Percentiles rank a stretch among this genome's conserved stretches.
Conservation (phyloP, 1,139 yeast genomes). For the Pichia kudriavzevii region DNA sequence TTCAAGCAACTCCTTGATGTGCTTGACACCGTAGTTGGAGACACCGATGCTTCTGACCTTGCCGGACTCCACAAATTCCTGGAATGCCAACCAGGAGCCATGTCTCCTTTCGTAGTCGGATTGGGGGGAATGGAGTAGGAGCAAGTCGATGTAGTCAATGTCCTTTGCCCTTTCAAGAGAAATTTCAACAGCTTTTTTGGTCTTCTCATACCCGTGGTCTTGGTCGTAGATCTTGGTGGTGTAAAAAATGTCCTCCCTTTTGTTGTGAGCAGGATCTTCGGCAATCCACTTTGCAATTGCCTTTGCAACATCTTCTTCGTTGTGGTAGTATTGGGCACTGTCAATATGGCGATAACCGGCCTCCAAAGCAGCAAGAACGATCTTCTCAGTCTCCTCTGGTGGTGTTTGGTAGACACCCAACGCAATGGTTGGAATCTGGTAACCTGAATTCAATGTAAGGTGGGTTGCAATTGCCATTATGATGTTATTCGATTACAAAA, state of each 20-base stretch:
- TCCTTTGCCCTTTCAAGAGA: conserved; percentile 34
- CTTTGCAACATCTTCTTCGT: conserved; percentile 45
- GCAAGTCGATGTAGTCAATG: conserved; percentile 36
- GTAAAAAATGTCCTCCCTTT: conserved; percentile 28
- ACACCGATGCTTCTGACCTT: conserved; percentile 35
- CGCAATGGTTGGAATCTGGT: conserved; percentile 47
- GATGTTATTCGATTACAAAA: too few relatives aligned
- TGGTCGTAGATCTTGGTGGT: conserved; percentile 33
- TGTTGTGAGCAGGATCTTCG: conserved; percentile 35
- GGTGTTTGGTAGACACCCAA: conserved; percentile 50
- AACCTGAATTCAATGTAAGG: conserved; percentile 4
- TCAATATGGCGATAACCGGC: conserved; percentile 68
- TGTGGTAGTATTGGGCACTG: conserved; percentile 50
- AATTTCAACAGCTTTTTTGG: conserved; percentile 31
- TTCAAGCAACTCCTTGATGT: conserved; percentile 31
- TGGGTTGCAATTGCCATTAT: neutral
- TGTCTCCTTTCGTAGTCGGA: conserved; percentile 32
- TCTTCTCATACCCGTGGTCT: conserved; percentile 35
- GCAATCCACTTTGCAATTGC: conserved; percentile 42
- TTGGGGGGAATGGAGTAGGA: conserved; percentile 35
- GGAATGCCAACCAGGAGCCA: conserved; percentile 32
- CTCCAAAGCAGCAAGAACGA: conserved; percentile 46
- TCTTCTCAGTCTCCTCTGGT: conserved; percentile 30
- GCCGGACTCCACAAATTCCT: conserved; percentile 32
- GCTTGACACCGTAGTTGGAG: conserved; percentile 35